Conservation (phyloP, 1,284 basidiomycete genomes). For the Ganoderma resinaceum region DNA sequence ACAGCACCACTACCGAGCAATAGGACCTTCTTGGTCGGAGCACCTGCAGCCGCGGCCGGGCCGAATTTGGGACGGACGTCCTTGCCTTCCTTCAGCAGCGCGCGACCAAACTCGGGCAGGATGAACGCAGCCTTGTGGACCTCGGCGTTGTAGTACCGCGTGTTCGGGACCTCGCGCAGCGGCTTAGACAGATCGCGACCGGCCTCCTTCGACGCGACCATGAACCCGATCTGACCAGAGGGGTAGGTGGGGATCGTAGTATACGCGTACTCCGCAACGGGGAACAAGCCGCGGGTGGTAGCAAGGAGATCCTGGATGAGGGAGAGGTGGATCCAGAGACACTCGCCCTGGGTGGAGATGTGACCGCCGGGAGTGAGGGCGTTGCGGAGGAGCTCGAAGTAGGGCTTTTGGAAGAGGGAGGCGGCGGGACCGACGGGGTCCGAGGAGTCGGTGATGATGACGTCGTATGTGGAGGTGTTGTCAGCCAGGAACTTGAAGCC, state of each 20-base stretch:
- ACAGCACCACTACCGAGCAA: constrained; percentile 97
- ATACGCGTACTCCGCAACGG: constrained; percentile 90
- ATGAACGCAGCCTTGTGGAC: constrained; percentile 89
- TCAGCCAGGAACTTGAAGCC: constrained; percentile 97
- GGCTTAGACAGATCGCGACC: constrained; percentile 77
- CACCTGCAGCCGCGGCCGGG: constrained; percentile 43
- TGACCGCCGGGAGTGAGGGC: constrained; percentile 91
- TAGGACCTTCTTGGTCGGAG: constrained; percentile 76
- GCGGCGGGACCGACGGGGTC: constrained; percentile 98
- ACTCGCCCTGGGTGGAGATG: constrained; percentile 97
- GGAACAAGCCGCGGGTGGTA: constrained; percentile 84
- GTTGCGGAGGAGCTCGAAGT: constrained; percentile 94
- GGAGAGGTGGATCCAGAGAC: constrained; percentile 93
- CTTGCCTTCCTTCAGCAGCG: constrained; percentile 75
- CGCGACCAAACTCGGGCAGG: constrained; percentile 91
- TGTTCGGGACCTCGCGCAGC: constrained; percentile 71
- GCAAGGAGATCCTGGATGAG: constrained; percentile 85
- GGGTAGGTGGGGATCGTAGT: constrained; percentile 99
- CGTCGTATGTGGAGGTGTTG: constrained; percentile 92
- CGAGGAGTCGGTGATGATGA: constrained; percentile 98
- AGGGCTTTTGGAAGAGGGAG: constrained; percentile 95
- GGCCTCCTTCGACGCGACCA: constrained; percentile 87
- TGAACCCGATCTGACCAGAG: constrained; percentile 96
- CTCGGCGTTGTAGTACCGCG: constrained; percentile 87
- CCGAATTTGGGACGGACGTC: constrained; percentile 77